Base-by-base conservation (phyloP, 305 asterid species). In the Withania somnifera region DNA sequence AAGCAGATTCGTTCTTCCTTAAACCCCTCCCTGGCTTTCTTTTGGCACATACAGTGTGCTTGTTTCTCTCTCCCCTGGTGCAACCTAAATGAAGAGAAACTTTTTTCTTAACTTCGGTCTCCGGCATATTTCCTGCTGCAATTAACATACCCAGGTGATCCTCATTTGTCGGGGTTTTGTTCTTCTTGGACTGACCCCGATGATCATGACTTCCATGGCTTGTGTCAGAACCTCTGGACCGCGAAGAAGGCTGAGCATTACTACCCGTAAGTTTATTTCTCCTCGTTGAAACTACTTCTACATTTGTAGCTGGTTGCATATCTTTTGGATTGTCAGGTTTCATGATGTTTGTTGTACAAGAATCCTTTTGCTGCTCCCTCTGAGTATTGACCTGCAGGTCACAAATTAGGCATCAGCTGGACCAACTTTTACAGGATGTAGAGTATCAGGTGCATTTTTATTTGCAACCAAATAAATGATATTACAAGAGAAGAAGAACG, bases 111-210 rank as follows among this genome's bases (percentile, higher is more conserved):
- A 77, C 60, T 68, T 83, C 81, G 52, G 82, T 28, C 45, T 24
- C 56, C 56, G 52, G 57, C 73, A 78, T 28, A 67, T 81, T 79
- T 76, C 42, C 84, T 80, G 84, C 86, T n/a, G 52, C 15, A 24
- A 58, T 36, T 22, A 60, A 58, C 66, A 58, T 13, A 24, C 34
- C 66, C 32, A 58, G 36, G 34, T 58, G 66, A 58, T 58, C 66
- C 66, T 58, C 34, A 58, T 24, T 24, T 13, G 8, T 24, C n/a
- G 6, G 32, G 36, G 13, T 54, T 40, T 80, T 84, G 81, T 86
- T 82, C 88, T 87, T 86, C 89, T 86, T 85, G 57, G 81, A 77
- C 84, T 68, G 90, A 81, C 84, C 85, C 81, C 81, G 82, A 76
- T 82, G 85, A 38, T 38, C 69, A 78, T 78, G 84, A 84, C 87